A percentile compares a stretch with the other conserved stretches of the same genome.
These are phyloP conservation scores for Geotrichum fermentans DNA, from an alignment of 1,139 yeast genomes.

Conservation along the genomic window DNA sequence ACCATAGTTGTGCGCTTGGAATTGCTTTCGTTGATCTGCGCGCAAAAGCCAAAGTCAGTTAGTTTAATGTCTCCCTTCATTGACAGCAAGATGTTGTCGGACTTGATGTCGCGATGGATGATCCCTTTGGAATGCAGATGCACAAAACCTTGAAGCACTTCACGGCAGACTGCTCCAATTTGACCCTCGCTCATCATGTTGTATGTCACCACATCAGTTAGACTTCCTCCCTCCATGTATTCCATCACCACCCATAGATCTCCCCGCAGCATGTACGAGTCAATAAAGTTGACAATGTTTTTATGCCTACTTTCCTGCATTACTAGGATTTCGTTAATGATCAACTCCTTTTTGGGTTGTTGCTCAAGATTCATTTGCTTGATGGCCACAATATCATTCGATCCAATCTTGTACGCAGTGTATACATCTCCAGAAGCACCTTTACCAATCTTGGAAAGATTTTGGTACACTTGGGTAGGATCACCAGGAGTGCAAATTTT, in stretches of 20 bases:
- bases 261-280: slow-evolving; percentile 64
- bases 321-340: slow-evolving; percentile 88
- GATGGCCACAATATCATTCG: slow-evolving; percentile 73
- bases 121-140: slow-evolving; percentile 92
- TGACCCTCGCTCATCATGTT: slow-evolving; percentile 97
- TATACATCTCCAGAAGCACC: slow-evolving; percentile 98
- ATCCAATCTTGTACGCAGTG: slow-evolving; percentile 70
- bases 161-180: slow-evolving; percentile 93
- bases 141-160: slow-evolving; percentile 76
- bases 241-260: slow-evolving; percentile 96
- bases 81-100: slow-evolving; percentile 82
- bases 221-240: slow-evolving; percentile 95
- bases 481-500: slow-evolving; percentile 83
- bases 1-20: slow-evolving; percentile 94
- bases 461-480: slow-evolving; percentile 68
- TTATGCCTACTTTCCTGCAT: slow-evolving; percentile 92
- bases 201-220: slow-evolving; percentile 93
- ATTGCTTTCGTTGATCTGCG: slow-evolving; percentile 83
- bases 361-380: slow-evolving; percentile 92
- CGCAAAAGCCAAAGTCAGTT: slow-evolving; percentile 78
- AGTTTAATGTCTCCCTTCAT: slow-evolving; percentile 84
- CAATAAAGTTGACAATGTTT: slow-evolving; percentile 89
- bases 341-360: slow-evolving; percentile 91
- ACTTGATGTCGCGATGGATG: slow-evolving; percentile 92
- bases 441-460: slow-evolving; percentile 83